Base-by-base conservation (phyloP, 1,139 yeast genomes). In the Yamadazyma friedrichii region DNA sequence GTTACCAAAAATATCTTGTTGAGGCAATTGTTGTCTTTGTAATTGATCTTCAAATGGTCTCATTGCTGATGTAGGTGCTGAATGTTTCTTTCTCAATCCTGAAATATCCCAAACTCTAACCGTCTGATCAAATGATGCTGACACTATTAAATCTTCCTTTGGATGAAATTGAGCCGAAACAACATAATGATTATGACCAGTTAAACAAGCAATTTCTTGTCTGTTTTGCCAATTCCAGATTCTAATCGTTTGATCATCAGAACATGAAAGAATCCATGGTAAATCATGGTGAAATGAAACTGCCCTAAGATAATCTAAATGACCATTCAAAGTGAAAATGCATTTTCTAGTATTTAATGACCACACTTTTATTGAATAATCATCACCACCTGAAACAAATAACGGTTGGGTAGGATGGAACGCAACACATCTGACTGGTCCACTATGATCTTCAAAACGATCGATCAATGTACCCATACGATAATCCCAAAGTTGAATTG, bases 161-260 rank as follows among this genome's bases (percentile, higher is more conserved):
- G 97, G 98, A 61, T 94, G 99, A 77, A 94, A 94, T 65, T 88
- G 95, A 2, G 98, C 98, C 53, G 95, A 86, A 95, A 93, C 88
- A 45, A 94, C 98, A 64, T 94, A 94, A 67, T 94, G 98, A 65
- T 89, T 91, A 65, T 94, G 99, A 46, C 99, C 98, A 6, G 98
- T 93, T 55, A 94, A 73, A 57, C 97, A 88, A 17, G 98, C 98
- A 57, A 94, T 86, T 61, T 93, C 98, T 63, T 89, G 95, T 54
- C 98, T 84, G 62, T 91, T 91, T 70, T 94, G 98, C 98, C 98
- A 94, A 68, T 94, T 94, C 99, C 99, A 94, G 54, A 94, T 93
- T 60, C 98, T 79, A 52, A 94, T 89, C 34, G 99, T 94, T 68
- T 94, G 98, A 71, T 94, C 99, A 63, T 94, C 99, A 31, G 97